Evolutionary conservation across 2,329 filamentous ascomycete species (phyloP).

Genomic region (Pseudophaeomoniella oleicola): DNA sequence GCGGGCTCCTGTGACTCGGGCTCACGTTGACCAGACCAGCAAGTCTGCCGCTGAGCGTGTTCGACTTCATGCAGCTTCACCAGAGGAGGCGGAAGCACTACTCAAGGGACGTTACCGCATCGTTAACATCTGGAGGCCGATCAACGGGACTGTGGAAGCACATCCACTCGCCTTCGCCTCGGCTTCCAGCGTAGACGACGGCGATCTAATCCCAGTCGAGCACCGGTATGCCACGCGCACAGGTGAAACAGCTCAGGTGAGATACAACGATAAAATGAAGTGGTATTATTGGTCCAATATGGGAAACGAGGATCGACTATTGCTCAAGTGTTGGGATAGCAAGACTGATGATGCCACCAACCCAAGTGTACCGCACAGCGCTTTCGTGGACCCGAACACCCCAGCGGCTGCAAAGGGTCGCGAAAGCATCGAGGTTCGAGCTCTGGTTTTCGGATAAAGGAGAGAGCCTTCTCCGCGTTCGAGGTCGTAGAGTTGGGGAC

Average conservation of each 20-base stretch:
- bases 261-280: slow-evolving; percentile 44
- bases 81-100: slow-evolving; percentile 51
- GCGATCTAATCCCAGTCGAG: slow-evolving; percentile 57
- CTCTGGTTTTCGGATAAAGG: slow-evolving; percentile 58
- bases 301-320: slow-evolving; percentile 54
- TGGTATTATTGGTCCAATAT: slow-evolving; percentile 77
- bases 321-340: slow-evolving; percentile 69
- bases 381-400: slow-evolving; percentile 64
- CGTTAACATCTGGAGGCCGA: slow-evolving; percentile 72
- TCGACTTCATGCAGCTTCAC: slow-evolving; percentile 39
- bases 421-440: slow-evolving; percentile 82
- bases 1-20: slow-evolving; percentile 55
- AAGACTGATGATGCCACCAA: slow-evolving; percentile 27
- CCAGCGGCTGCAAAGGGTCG: slow-evolving; percentile 53
- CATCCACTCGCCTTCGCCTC: slow-evolving; percentile 45
- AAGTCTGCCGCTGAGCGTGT: slow-evolving; percentile 54
- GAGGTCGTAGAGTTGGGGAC: too few relatives aligned
- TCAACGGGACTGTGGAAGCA: slow-evolving; percentile 43
- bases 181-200: slow-evolving; percentile 36
- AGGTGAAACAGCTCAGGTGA: slow-evolving; percentile 61
- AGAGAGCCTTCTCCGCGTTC: too few relatives aligned
- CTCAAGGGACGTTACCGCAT: slow-evolving; percentile 61
- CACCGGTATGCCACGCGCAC: slow-evolving; percentile 57
- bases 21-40: slow-evolving; percentile 74
- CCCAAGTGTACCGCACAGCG: slow-evolving; percentile 51